Evolutionary conservation across 306 rosid species (phyloP), one percentile per base, ranked within the genome.

Genomic region (Abrus pulchellus): DNA sequence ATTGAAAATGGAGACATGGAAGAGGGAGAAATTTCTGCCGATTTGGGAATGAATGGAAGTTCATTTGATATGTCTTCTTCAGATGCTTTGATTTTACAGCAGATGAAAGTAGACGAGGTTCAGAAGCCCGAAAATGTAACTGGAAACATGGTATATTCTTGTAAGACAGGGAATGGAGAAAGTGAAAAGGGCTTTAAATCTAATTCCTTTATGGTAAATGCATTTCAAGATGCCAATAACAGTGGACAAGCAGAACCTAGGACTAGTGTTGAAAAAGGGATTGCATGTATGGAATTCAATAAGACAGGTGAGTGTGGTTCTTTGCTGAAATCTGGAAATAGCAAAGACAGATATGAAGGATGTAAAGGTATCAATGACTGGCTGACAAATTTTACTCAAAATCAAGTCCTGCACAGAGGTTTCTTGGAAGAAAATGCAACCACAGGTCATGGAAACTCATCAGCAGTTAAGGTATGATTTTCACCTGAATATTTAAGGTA

Each of bases 1-100:
- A 28, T 20, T 32, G 85, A 78, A 63, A 82, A 75, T 27, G 92
- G 29, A 64, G 92, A 79, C 13, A 5, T 82, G 50, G 98, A 94
- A 81, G 98, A 94, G 74, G 98, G 98, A 72, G 97, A 94, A 86
- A 84, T 94, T 68, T 87, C 85, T 70, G 91, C 87, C 77, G 94
- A 87, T 55, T 53, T 65, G 71, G 70, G 34, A 34, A 71, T 56
- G 55, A 76, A 79, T 78, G 88, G 45, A 27, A 56, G 73, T 63
- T 85, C 86, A 36, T 75, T 74, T 30, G 77, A 85, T 76, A 61
- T 47, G 59, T 27, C 83, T 65, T 78, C 73, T 13, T 83, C 75
- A 14, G 87, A 86, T 90, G 54, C 87, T 43, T 78, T 9, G 44
- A 43, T 78, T 62, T 54, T 64, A 74, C 80, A 49, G 67, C 87